Evolutionary conservation across 139 green algal genomes (phyloP).

Genomic region (Ettlia oleoabundans): DNA sequence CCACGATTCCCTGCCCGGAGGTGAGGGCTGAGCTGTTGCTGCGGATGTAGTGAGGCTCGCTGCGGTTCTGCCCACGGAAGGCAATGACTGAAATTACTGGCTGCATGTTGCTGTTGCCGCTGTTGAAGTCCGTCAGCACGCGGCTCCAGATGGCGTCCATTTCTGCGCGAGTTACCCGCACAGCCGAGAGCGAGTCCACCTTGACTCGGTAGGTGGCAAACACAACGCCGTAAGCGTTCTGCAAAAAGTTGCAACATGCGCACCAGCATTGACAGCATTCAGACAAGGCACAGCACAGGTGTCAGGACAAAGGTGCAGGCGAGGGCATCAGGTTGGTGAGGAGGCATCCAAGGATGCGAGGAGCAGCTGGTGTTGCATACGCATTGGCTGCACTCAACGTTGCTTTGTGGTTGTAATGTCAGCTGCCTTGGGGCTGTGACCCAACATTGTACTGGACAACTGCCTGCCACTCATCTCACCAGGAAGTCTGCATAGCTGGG

Average conservation of each 20-base stretch:
- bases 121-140: not conserved
- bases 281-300: too few relatives aligned
- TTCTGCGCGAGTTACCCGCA: slow-evolving; percentile 44
- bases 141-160: slow-evolving; percentile 33
- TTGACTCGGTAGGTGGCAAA: slow-evolving; percentile 49
- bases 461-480: not conserved
- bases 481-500: slow-evolving; percentile 30
- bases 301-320: too few relatives aligned
- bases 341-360: too few relatives aligned
- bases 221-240: slow-evolving; percentile 42
- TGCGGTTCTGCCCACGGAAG: slow-evolving; percentile 48
- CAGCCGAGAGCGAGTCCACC: slow-evolving; percentile 44
- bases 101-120: not conserved
- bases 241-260: not conserved
- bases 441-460: not conserved
- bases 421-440: too few relatives aligned
- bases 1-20: slow-evolving; percentile 40
- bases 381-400: too few relatives aligned
- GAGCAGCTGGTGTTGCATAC: not conserved
- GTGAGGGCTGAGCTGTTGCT: slow-evolving; percentile 26
- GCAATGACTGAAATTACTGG: slow-evolving; percentile 44
- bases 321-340: too few relatives aligned
- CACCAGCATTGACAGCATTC: too few relatives aligned
- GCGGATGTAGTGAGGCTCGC: slow-evolving; percentile 50
- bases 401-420: too few relatives aligned